A percentile compares a stretch with the other conserved stretches of the same genome.
Conservation (phyloP, 192 early-diverging fungal genomes). For the Podila clonocystis region DNA sequence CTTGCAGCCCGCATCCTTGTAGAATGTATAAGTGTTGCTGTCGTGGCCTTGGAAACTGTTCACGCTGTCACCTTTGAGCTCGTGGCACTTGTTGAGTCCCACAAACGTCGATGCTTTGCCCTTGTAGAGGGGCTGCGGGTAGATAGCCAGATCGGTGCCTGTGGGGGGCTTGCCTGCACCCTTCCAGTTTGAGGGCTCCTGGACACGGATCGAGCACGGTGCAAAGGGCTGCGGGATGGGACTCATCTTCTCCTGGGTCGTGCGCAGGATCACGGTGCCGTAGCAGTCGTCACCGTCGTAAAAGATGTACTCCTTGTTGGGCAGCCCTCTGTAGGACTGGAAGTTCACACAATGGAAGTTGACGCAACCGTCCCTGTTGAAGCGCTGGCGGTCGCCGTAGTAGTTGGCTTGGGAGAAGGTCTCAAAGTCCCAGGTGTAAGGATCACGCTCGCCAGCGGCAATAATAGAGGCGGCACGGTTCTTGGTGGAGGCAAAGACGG, state of each 20-base stretch:
- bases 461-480: background rate
- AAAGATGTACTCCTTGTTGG: constrained; percentile 22
- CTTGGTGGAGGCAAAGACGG: constrained; percentile 5
- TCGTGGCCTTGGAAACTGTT: constrained; percentile 9
- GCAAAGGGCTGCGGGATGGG: constrained; percentile 10
- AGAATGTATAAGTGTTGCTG: constrained; percentile 9
- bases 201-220: constrained; percentile 17
- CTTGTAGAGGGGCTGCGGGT: constrained; percentile 10
- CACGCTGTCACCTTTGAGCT: constrained; percentile 1
- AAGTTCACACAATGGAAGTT: constrained; percentile 11
- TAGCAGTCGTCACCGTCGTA: constrained; percentile 14
- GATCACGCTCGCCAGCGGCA: background rate
- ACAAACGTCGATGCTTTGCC: background rate
- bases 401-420: constrained; percentile 18
- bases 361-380: constrained; percentile 21
- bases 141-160: constrained; percentile 6
- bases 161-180: constrained; percentile 2
- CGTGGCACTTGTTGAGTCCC: constrained; percentile 3
- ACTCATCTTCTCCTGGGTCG: background rate
- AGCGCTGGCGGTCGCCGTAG: constrained; percentile 13
- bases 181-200: constrained; percentile 3
- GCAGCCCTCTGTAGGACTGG: constrained; percentile 10
- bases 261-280: constrained; percentile 2
- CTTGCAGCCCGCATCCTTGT: constrained; percentile 7
- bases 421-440: constrained; percentile 23